Evolutionary conservation across 2,329 filamentous ascomycete genomes (phyloP).

Genomic region (Penicillium thymicola): DNA sequence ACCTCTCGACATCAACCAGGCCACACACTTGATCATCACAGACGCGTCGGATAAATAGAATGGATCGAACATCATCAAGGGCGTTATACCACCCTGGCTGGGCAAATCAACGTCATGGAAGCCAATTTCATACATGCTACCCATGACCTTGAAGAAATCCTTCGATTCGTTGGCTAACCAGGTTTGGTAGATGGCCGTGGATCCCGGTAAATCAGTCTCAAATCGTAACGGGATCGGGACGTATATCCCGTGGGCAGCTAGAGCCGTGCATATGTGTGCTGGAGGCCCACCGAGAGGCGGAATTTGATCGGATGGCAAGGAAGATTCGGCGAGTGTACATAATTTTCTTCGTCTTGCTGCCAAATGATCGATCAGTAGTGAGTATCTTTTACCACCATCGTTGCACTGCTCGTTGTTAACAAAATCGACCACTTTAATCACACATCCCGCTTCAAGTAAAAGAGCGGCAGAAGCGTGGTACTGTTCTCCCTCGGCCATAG

Average conservation of each 20-base stretch:
- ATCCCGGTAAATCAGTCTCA: background rate
- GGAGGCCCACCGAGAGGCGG: background rate
- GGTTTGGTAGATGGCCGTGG: background rate
- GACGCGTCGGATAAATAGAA: background rate
- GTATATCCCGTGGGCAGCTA: background rate
- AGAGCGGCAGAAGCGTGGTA: background rate
- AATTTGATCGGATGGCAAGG: background rate
- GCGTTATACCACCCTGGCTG: background rate
- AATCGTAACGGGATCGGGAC: background rate
- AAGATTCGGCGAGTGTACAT: background rate
- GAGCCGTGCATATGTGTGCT: background rate
- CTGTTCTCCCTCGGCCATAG: background rate
- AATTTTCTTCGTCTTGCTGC: slow-evolving; percentile 1
- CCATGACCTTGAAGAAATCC: background rate
- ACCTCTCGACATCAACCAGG: background rate
- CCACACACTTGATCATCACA: background rate
- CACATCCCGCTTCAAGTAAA: background rate
- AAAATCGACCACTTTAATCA: background rate
- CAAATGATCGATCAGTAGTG: background rate
- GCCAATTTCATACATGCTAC: background rate
- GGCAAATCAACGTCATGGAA: background rate
- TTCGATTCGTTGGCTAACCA: background rate
- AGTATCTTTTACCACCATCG: background rate
- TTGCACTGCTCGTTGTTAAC: background rate
- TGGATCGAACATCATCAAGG: background rate